These are phyloP conservation scores for Pelargonium australe DNA, from an alignment of 441 rosid genomes.

Conservation along the genomic window DNA sequence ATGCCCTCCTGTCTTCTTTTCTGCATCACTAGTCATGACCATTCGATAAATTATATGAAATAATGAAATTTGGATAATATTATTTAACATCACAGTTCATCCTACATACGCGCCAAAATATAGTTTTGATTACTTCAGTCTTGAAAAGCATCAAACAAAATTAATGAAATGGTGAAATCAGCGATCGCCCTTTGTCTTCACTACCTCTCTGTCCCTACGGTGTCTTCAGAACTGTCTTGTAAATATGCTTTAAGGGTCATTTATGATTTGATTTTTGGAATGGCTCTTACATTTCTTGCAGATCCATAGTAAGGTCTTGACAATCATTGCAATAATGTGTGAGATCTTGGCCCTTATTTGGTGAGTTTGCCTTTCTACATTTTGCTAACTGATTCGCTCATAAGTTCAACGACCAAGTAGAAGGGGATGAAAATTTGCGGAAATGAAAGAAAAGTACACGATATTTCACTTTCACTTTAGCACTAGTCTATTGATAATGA, in stretches of 20 bases:
- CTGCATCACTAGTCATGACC: background rate
- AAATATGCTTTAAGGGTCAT: background rate
- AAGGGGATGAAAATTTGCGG: background rate
- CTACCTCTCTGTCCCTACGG: background rate
- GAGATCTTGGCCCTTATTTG: conserved; percentile 85
- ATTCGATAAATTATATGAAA: background rate
- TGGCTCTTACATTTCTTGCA: conserved; percentile 27
- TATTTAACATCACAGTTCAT: background rate
- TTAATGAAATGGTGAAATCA: background rate
- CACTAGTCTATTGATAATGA: background rate
- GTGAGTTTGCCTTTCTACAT: conserved; percentile 36
- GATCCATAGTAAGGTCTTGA: conserved; percentile 76
- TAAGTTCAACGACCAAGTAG: background rate
- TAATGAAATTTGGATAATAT: background rate
- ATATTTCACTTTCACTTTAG: no score
- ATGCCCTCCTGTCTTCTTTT: background rate
- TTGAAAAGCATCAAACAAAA: background rate
- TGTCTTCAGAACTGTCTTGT: background rate
- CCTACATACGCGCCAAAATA: background rate
- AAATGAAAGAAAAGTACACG: background rate
- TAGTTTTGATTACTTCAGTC: background rate
- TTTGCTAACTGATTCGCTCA: conserved; percentile 2
- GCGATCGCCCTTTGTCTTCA: background rate
- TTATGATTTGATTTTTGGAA: conserved; percentile 2
- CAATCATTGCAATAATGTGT: conserved; percentile 58